Percentiles rank a stretch among this genome's conserved stretches.
Conservation (phyloP, 2,329 filamentous ascomycete species). For the Aspergillus neoniger region DNA sequence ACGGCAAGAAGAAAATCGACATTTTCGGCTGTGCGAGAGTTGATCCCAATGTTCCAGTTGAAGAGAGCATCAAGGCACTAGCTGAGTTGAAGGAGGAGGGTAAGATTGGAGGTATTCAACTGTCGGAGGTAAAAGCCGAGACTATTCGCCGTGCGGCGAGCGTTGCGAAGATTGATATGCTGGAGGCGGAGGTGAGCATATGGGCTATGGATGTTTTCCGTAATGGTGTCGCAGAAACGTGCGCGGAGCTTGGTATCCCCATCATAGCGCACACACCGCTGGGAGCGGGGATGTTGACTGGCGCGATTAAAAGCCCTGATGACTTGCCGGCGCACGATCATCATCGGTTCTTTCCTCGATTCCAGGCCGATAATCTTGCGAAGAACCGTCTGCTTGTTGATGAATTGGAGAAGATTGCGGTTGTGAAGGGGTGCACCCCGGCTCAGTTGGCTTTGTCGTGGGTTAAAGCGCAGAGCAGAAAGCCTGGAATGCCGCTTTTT, state of each 20-base stretch:
- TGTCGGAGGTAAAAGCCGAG: constrained; percentile 39
- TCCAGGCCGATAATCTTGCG: constrained; percentile 63
- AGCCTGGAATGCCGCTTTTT: constrained; percentile 53
- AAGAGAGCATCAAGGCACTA: constrained; percentile 41
- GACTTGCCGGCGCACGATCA: constrained; percentile 56
- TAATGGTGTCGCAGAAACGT: constrained; percentile 54
- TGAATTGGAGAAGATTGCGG: constrained; percentile 61
- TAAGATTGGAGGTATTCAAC: constrained; percentile 39
- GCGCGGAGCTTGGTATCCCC: constrained; percentile 66
- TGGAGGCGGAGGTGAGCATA: constrained; percentile 59
- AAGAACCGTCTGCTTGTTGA: constrained; percentile 65
- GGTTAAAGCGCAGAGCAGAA: constrained; percentile 54
- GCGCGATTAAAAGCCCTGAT: constrained; percentile 51
- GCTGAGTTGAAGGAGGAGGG: constrained; percentile 36
- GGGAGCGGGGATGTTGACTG: constrained; percentile 60
- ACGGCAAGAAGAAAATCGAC: constrained; percentile 58
- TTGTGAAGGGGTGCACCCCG: constrained; percentile 61
- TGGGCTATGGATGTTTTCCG: constrained; percentile 55
- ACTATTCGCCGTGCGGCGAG: constrained; percentile 40
- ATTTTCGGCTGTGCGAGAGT: constrained; percentile 58
- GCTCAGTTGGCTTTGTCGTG: constrained; percentile 69
- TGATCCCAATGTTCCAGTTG: constrained; percentile 52
- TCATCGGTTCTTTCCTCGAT: constrained; percentile 53
- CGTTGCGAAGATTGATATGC: constrained; percentile 48
- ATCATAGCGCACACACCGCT: constrained; percentile 74